Base-by-base conservation (phyloP, 176 grass and related monocot species). In the Thinopyrum elongatum region DNA sequence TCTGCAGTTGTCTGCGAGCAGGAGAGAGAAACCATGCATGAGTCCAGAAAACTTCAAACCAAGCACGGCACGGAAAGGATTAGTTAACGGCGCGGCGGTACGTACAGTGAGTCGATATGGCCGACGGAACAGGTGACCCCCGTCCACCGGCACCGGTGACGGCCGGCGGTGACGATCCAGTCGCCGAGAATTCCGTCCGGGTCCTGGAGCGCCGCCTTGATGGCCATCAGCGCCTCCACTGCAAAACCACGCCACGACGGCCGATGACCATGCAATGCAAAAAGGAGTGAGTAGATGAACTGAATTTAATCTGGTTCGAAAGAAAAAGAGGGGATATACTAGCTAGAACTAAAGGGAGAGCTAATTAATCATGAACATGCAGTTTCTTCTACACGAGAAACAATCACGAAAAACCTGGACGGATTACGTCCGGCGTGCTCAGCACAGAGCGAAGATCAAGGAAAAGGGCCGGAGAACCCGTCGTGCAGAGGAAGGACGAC, bases 61-160 rank as follows among this genome's bases (percentile, higher is more conserved):
- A 23, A 10, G 22, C 62, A 49, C 60, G 80, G 31, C 36, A 72
- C 8, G 39, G 38, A 35, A 7, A 38, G 34, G 42, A 59, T 58
- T 58, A 8, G 57, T 10, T 16, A 4, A 76, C 21, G 17, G 70
- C 23, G 42, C 21, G 22, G 70, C 19, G 29, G 31, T 55, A 36
- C 80, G 21, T 86, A 95, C 95, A 98, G 60, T 13, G 79, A 46
- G 51, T 38, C 65, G 22, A 98, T 78, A 22, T 80, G 87, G 77
- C 95, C 93, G 5, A 63, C 64, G 14, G 76, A 65, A 83, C 93
- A 98, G 62, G 74, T 87, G 59, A 98, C 88, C 89, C 93, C 85
- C 34, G 55, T 83, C 91, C 95, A 98, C 79, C 30, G 58, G 85
- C 95, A 98, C n/a, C 93, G 93, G 30, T 92, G 81, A 29, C 23